A percentile compares a stretch with the other conserved stretches of the same genome.
phyloP scores from a whole-genome alignment of 176 grass and related monocot species.

The Oryza glaberrima region DNA sequence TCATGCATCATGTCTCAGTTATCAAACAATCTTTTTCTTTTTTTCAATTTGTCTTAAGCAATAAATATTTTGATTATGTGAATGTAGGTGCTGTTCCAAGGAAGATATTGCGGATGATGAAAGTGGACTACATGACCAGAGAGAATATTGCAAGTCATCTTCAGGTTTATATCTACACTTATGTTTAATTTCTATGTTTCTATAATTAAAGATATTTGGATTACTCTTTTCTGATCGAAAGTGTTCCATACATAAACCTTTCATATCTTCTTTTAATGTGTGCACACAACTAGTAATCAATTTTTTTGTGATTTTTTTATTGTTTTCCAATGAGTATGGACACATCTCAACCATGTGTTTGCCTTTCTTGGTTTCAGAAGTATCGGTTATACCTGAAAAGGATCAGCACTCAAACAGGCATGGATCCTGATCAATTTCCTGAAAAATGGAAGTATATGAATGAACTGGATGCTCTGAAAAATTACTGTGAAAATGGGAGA shows the following conservation, averaged over 20 bases:
- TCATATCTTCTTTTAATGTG: neutral
- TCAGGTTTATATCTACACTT: conserved; percentile 53
- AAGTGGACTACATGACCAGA: conserved; percentile 56
- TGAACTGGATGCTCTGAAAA: conserved; percentile 24
- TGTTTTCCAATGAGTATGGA: conserved; percentile 34
- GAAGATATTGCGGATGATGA: conserved; percentile 70
- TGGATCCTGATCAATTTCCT: neutral
- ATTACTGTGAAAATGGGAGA: conserved; percentile 31
- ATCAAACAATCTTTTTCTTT: neutral
- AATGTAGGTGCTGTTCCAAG: conserved; percentile 68
- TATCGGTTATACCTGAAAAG: conserved; percentile 63
- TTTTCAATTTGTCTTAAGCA: neutral
- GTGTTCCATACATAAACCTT: neutral
- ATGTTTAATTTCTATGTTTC: neutral
- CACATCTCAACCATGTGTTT: conserved; percentile 17
- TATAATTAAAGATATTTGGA: neutral
- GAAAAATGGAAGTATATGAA: conserved; percentile 18
- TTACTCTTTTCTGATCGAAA: neutral
- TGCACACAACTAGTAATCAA: neutral
- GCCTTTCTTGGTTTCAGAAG: conserved; percentile 57
- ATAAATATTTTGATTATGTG: neutral
- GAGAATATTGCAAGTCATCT: conserved; percentile 74
- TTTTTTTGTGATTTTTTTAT: neutral
- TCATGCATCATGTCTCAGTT: neutral
- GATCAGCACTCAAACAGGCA: neutral